Base-by-base conservation (phyloP, 2,329 filamentous ascomycete genomes). In the Colletotrichum eleusines region DNA sequence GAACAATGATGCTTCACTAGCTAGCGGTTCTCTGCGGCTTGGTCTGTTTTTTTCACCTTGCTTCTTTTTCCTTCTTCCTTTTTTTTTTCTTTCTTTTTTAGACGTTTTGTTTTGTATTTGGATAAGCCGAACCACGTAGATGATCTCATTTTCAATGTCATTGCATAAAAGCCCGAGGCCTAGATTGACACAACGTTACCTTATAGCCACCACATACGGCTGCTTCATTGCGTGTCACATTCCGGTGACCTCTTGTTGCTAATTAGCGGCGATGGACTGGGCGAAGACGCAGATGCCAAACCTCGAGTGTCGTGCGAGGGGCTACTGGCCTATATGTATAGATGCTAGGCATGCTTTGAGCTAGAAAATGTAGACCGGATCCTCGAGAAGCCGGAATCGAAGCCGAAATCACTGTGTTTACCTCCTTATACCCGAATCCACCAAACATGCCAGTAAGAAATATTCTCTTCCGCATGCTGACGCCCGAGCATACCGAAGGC, bases 401-500 rank as follows among this genome's bases (percentile, higher is more conserved):
- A 53, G 26, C 26, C 33, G 3, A 2, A 12, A 9, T 9, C 6
- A 2, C 6, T 5, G 1, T n/a, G 7, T 53, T 5, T 11, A 11
- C 18, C 50, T 26, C 28, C 11, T 53, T 11, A 9, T 20, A 2
- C 9, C 28, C 3, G 12, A 33, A n/a, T 11, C 3, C 9, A 18
- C 18, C 16, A 42, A n/a, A 12, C 31, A 73, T 73, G 71, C 31
- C 48, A 5, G 23, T 68, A 48, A 65, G 51, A n/a, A 53, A 4
- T 28, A n/a, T 35, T 3, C 44, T 73, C 3, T 12, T 63, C 8
- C 42, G 86, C 64, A 79, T 86, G 14, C 78, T 88, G 33, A 83
- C 80, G 4, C 84, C 85, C 0, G 86, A 87, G 73, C 83, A 84
- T 14, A 87, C 84, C 3, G 80, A 86, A 74, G 86, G 86, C 2